phyloP scores from a whole-genome alignment of 2,329 filamentous ascomycete species.

The Stachybotrys elegans region DNA sequence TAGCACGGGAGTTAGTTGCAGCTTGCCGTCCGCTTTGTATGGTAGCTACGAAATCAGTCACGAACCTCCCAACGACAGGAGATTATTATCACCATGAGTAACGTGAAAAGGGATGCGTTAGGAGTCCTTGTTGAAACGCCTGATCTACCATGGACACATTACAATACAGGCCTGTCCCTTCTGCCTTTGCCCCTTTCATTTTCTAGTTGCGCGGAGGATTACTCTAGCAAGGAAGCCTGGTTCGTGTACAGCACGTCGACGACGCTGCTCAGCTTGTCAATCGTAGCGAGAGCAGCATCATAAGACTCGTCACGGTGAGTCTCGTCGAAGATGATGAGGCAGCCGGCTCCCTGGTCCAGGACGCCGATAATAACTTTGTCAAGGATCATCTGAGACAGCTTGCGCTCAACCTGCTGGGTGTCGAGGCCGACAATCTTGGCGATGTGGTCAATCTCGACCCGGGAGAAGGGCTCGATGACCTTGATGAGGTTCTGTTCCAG shows the following conservation, averaged over 20 bases:
- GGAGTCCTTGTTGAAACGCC: conserved; percentile 22
- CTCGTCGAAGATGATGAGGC: conserved; percentile 96
- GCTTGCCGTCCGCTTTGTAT: too few species aligned
- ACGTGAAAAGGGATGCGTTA: too few species aligned
- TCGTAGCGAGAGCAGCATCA: conserved; percentile 87
- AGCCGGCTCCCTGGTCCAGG: conserved; percentile 93
- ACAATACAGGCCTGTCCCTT: conserved; percentile 16
- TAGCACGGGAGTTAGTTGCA: too few species aligned
- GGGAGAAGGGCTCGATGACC: conserved; percentile 97
- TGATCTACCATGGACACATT: conserved; percentile 26
- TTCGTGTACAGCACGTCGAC: conserved; percentile 98
- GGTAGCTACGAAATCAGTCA: too few species aligned
- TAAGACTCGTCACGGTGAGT: conserved; percentile 89
- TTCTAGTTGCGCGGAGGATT: too few species aligned
- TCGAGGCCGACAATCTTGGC: conserved; percentile 97
- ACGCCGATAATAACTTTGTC: conserved; percentile 99
- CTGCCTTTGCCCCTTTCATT: not conserved
- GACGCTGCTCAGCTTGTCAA: conserved; percentile 94
- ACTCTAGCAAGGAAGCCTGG: conserved; percentile 94
- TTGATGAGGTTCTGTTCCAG: conserved; percentile 99
- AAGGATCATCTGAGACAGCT: conserved; percentile 98
- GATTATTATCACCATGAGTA: too few species aligned
- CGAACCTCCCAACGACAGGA: too few species aligned
- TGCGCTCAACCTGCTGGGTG: conserved; percentile 93
- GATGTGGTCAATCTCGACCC: conserved; percentile 94